Evolutionary conservation across 2,329 filamentous ascomycete genomes (phyloP).

Genomic region (Blastomyces percursus): DNA sequence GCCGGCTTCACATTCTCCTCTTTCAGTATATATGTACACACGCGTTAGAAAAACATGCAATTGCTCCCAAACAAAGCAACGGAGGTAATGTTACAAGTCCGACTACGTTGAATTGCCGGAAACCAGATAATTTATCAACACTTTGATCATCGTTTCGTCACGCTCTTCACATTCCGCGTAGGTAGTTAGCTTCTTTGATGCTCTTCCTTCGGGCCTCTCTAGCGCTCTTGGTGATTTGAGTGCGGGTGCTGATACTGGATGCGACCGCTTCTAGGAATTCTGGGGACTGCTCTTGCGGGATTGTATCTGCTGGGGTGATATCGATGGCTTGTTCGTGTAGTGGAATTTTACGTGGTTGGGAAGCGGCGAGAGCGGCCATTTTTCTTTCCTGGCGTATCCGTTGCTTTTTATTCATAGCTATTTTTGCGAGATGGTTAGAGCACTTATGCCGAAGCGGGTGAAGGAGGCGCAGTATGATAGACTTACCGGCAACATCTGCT

Average conservation of each 20-base stretch:
- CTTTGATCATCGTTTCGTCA: not conserved
- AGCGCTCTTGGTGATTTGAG: constrained; percentile 35
- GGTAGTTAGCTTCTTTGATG: constrained; percentile 39
- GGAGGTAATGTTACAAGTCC: not conserved
- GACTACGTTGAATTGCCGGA: not conserved
- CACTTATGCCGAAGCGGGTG: not conserved
- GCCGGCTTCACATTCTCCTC: not conserved
- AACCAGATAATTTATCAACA: not conserved
- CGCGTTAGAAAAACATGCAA: not conserved
- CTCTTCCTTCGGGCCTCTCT: constrained; percentile 36
- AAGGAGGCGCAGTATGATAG: not conserved
- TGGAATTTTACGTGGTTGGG: constrained; percentile 32
- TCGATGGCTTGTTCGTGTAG: constrained; percentile 37
- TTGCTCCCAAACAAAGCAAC: not conserved
- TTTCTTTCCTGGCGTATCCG: constrained; percentile 38
- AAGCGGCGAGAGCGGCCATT: constrained; percentile 31
- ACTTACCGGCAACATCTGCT: constrained; percentile 19
- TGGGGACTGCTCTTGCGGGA: constrained; percentile 12
- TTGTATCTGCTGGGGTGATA: constrained; percentile 29
- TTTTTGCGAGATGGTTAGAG: constrained; percentile 13
- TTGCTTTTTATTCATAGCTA: constrained; percentile 39
- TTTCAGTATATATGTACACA: not conserved
- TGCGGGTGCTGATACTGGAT: constrained; percentile 28
- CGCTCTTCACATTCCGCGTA: constrained; percentile 34
- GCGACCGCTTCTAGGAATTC: constrained; percentile 26